Base-by-base conservation (phyloP, 2,329 filamentous ascomycete genomes). In the Sporothrix inflata region DNA sequence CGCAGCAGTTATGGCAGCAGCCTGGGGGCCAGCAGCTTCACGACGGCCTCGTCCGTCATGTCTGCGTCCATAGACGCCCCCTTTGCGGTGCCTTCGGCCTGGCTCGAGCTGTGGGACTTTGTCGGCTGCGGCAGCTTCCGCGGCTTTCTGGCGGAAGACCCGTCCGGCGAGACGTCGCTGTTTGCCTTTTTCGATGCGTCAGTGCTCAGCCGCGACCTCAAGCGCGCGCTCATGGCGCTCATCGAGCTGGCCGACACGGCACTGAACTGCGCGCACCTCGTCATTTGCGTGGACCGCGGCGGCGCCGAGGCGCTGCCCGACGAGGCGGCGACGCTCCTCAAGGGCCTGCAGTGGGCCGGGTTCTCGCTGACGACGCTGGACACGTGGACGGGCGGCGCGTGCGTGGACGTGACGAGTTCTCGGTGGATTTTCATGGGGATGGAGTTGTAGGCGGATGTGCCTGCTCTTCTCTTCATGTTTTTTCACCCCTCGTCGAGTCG, bases 341-440 rank as follows among this genome's bases (percentile, higher is more conserved):
- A 92, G 81, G 94, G 94, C 78, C 87, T 98, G 69, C 92, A 94
- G 80, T 98, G 94, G 94, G 94, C 97, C 75, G 94, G 94, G 71
- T 97, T 97, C 79, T 92, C 93, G 79, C 87, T 95, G 76, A 90
- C 89, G 67, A 95, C 92, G 30, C 85, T 98, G 57, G 91, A 94
- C 76, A 87, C 89, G 76, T 97, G 94, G 91, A 87, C 88, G 19
- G 83, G 85, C 61, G 85, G 85, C 51, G 80, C 87, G 71, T 68
- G 69, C 65, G 72, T 74, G 0, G 74, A 76, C 47, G 70, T 75
- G 53, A 89, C 92, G 68, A 97, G 94, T 83, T 84, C 90, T 69
- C 86, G 86, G 78, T 98, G 94, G 94, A 81, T 97, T 73, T 94
- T 97, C 80, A 89, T 97, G 85, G 90, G 90, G 75, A 96, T 97